phyloP scores from a whole-genome alignment of 768 basidiomycete species.

The Leccinum longicurvipes region DNA sequence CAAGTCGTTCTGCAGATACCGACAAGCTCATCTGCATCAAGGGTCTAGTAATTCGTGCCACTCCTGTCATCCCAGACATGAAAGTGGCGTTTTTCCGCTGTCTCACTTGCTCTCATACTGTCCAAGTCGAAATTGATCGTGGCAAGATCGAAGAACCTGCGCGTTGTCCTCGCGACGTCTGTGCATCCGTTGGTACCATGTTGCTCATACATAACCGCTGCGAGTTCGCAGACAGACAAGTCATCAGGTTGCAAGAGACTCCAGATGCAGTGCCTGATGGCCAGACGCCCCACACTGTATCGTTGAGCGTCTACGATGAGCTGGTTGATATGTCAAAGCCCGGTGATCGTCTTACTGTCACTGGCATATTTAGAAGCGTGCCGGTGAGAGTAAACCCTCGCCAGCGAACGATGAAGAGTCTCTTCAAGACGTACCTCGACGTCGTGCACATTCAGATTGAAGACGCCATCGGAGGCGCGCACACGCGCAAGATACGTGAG shows the following conservation, averaged over 20 bases:
- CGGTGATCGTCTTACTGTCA: constrained; percentile 86
- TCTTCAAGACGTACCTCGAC: constrained; percentile 98
- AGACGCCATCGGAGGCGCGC: constrained; percentile 37
- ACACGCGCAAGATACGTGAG: constrained; percentile 37
- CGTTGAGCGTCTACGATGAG: constrained; percentile 96
- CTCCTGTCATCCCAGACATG: constrained; percentile 99
- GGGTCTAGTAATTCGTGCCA: constrained; percentile 95
- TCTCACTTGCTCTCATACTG: constrained; percentile 92
- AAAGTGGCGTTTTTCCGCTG: constrained; percentile 98
- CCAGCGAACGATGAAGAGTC: constrained; percentile 85
- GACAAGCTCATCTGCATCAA: constrained; percentile 97
- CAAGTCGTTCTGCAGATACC: constrained; percentile 60
- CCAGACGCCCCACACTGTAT: constrained; percentile 97
- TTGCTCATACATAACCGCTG: constrained; percentile 95
- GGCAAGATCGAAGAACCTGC: constrained; percentile 94
- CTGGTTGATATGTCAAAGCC: constrained; percentile 96
- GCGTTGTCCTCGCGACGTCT: constrained; percentile 91
- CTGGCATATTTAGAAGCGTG: constrained; percentile 92
- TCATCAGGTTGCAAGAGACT: constrained; percentile 93
- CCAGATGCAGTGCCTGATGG: constrained; percentile 98
- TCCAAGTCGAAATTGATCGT: constrained; percentile 96
- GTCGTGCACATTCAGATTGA: constrained; percentile 86
- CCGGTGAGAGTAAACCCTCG: constrained; percentile 94
- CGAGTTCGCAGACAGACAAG: constrained; percentile 94
- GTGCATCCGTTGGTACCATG: constrained; percentile 85